Evolutionary conservation across 2,329 filamentous ascomycete species (phyloP), one percentile per base, ranked within the genome.

Genomic region (Talaromyces sp.): DNA sequence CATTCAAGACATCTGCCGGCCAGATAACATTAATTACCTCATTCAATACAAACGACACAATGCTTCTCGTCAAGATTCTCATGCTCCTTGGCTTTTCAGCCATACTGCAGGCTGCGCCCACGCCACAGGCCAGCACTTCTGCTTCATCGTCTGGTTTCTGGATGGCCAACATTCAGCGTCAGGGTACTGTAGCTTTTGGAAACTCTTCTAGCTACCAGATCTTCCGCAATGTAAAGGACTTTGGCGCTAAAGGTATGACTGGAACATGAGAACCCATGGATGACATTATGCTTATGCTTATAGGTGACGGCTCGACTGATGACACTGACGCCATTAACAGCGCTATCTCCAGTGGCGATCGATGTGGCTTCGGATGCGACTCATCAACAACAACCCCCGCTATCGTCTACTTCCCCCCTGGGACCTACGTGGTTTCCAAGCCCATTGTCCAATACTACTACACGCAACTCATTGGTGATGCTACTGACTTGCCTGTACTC

Each of bases 401-500:
- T 31, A 81, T 98, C 15, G 87, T 98, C 62, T 98, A 96, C 82
- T 96, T 98, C 82, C 93, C 93, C 45, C 83, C 91, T 11, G 93
- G 94, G 69, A 96, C 88, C 64, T 98, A 97, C 74, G 73, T 90
- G 19, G 89, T 98, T 71, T 92, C 88, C 74, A 85, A 83, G 72
- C 91, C 94, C 25, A 87, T 98, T 69, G 80, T 93, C 61, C 90
- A 93, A 76, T 90, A 89, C 78, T 98, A 98, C 84, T 97, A 97
- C 82, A 96, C 93, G 10, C 93, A 97, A 77, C 87, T 98, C 67
- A 84, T 97, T 41, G 94, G 94, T 65, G 93, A 98, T 80, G 88
- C 89, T 58, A 74, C 86, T 71, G 82, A 85, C 68, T 78, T 89
- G 15, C 93, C 94, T 0, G 89, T 89, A 0, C 83, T 97, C 77